Conservation (phyloP, 805 yeast species). For the Barnettozyma botsteinii region DNA sequence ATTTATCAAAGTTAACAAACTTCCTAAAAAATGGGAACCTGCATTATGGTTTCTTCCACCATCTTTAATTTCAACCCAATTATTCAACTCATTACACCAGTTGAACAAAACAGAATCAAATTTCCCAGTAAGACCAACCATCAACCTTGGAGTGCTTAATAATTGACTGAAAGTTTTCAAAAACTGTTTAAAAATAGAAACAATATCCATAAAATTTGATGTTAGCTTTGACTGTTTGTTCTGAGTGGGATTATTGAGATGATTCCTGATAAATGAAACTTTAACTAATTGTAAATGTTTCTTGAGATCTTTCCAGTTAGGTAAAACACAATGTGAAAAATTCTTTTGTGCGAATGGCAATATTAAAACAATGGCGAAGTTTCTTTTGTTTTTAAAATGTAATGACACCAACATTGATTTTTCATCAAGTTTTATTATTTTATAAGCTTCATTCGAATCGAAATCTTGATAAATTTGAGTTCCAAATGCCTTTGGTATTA, state of each 20-base stretch:
- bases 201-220: conserved; percentile 20
- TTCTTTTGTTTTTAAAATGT: conserved; percentile 25
- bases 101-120: conserved; percentile 26
- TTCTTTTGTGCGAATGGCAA: conserved; percentile 22
- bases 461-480: conserved; percentile 30
- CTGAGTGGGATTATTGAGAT: conserved; percentile 4
- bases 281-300: conserved; percentile 28
- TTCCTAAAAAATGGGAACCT: conserved; percentile 22
- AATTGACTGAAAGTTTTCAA: conserved; percentile 28
- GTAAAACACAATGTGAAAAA: conserved; percentile 26
- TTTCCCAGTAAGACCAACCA: conserved; percentile 27
- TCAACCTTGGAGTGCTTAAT: conserved; percentile 31
- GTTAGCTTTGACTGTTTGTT: conserved; percentile 8
- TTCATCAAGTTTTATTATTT: conserved; percentile 24
- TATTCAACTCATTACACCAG: conserved; percentile 36
- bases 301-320: conserved; percentile 29
- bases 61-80: conserved; percentile 39
- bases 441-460: conserved; percentile 13
- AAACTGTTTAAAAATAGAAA: conserved; percentile 26
- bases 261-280: conserved; percentile 20
- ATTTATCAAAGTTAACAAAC: conserved; percentile 18
- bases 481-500: conserved; percentile 36
- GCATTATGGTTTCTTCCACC: conserved; percentile 26
- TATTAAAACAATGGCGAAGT: conserved; percentile 31
- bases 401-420: conserved; percentile 29